Evolutionary conservation across 495 filamentous ascomycete genomes (phyloP).

Genomic region (Coniosporium apollinis): DNA sequence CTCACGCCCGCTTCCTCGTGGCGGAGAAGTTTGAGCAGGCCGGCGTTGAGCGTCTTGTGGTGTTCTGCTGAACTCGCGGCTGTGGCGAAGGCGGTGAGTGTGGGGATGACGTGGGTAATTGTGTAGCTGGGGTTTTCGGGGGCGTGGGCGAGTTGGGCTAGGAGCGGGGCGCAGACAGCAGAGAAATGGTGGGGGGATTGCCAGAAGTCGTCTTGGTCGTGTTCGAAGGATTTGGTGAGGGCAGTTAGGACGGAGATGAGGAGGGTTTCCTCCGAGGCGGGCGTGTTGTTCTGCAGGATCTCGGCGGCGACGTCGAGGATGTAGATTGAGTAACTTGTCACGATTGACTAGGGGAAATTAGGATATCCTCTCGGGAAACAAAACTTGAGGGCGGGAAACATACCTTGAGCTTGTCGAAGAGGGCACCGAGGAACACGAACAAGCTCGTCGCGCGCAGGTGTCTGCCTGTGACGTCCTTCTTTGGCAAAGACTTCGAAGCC

Average conservation of each 20-base stretch:
- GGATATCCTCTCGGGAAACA: too few relatives aligned
- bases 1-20: conserved; percentile 48
- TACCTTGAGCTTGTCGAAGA: conserved; percentile 71
- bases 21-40: conserved; percentile 57
- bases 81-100: conserved; percentile 65
- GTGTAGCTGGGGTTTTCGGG: conserved; percentile 26
- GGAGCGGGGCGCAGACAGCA: conserved; percentile 48
- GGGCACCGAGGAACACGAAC: conserved; percentile 59
- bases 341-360: conserved; percentile 43
- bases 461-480: conserved; percentile 38
- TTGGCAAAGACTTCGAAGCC: conserved; percentile 39
- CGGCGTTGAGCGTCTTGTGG: conserved; percentile 67
- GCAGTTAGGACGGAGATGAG: conserved; percentile 40
- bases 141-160: conserved; percentile 47
- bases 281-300: conserved; percentile 31
- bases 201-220: conserved; percentile 81
- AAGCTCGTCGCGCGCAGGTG: conserved; percentile 46
- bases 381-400: conserved; percentile 2
- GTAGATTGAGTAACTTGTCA: conserved; percentile 78
- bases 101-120: conserved; percentile 27
- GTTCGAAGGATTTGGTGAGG: conserved; percentile 54
- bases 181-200: conserved; percentile 74
- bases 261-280: conserved; percentile 3
- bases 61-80: conserved; percentile 68
- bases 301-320: conserved; percentile 56